These are phyloP conservation scores for Calonectria montana DNA, from an alignment of 2,329 filamentous ascomycete species.

Conservation along the genomic window DNA sequence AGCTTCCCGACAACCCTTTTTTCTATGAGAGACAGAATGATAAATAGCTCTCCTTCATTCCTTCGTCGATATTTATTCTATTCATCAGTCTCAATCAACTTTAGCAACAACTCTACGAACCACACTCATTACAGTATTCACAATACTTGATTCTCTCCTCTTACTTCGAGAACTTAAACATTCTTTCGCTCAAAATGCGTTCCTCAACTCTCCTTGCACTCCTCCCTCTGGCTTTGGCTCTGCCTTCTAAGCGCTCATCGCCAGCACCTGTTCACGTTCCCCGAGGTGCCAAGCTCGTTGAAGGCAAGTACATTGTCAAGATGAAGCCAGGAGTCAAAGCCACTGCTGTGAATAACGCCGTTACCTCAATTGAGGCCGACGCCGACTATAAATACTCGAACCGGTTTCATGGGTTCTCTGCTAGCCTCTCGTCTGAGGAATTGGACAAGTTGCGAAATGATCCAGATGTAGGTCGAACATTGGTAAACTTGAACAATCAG, in stretches of 20 bases:
- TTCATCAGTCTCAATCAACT: not conserved
- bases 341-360: conserved; percentile 38
- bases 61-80: not conserved
- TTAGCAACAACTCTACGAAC: not conserved
- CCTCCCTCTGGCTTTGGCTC: conserved; percentile 46
- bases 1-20: not conserved
- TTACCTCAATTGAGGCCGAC: conserved; percentile 44
- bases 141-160: not conserved
- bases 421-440: conserved; percentile 40
- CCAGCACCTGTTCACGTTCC: conserved; percentile 51
- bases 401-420: conserved; percentile 43
- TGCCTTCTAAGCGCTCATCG: conserved; percentile 45
- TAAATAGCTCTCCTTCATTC: not conserved
- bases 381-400: conserved; percentile 46
- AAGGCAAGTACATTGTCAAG: conserved; percentile 53
- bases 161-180: too few relatives aligned
- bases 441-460: conserved; percentile 40
- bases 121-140: not conserved
- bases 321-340: conserved; percentile 42
- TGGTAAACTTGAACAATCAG: not conserved
- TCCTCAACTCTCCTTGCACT: conserved; percentile 47
- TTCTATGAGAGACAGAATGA: not conserved
- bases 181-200: conserved; percentile 43
- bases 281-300: conserved; percentile 45
- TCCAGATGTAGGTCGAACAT: conserved; percentile 35